Percentiles rank a stretch among this genome's conserved stretches.
Conservation (phyloP, 2,329 filamentous ascomycete species). For the Paracoccidioides brasiliensis region DNA sequence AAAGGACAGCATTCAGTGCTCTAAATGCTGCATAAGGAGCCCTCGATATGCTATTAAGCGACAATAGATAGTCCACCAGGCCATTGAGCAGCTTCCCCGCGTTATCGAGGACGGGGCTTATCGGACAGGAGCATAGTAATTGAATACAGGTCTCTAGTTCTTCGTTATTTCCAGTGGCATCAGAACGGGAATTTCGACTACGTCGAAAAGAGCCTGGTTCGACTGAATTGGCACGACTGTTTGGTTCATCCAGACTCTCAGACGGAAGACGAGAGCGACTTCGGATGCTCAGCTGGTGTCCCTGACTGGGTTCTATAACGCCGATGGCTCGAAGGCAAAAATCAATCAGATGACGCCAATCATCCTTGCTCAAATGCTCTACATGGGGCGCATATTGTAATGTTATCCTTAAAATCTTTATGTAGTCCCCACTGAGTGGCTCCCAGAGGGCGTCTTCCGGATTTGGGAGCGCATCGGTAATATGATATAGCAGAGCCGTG, state of each 20-base stretch:
- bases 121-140: slow-evolving; percentile 50
- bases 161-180: slow-evolving; percentile 26
- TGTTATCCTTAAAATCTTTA: slow-evolving; percentile 58
- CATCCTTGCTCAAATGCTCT: slow-evolving; percentile 57
- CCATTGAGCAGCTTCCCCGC: slow-evolving; percentile 44
- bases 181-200: slow-evolving; percentile 7
- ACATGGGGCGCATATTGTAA: slow-evolving; percentile 63
- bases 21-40: slow-evolving; percentile 62
- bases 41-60: slow-evolving; percentile 46
- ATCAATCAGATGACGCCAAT: slow-evolving; percentile 56
- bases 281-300: slow-evolving; percentile 20
- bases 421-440: slow-evolving; percentile 62
- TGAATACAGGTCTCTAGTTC: slow-evolving; percentile 54
- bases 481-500: slow-evolving; percentile 66
- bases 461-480: slow-evolving; percentile 58
- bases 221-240: slow-evolving; percentile 20
- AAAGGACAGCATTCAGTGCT: slow-evolving; percentile 58
- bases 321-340: slow-evolving; percentile 55
- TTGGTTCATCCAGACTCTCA: slow-evolving; percentile 18
- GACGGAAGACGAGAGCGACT: slow-evolving; percentile 16
- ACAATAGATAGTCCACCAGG: slow-evolving; percentile 49
- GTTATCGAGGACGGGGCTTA: slow-evolving; percentile 50
- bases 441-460: slow-evolving; percentile 51
- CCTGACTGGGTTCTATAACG: slow-evolving; percentile 15
- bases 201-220: slow-evolving; percentile 16